Base-by-base conservation (phyloP, 208 protist species). In the Acanthamoeba healyi region DNA sequence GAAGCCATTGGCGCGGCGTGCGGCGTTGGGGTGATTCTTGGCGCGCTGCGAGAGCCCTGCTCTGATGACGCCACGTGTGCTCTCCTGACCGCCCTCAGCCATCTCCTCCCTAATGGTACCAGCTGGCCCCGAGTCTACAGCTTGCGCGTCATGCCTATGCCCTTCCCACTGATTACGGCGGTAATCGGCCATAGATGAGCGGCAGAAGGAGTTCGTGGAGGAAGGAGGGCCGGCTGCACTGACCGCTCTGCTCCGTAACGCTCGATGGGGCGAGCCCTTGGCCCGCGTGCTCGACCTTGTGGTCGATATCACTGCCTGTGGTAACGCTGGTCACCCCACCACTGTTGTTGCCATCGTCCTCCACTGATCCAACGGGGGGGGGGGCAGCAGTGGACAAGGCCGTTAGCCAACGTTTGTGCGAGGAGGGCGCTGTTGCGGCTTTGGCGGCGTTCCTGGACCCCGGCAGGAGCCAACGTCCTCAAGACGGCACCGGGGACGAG, bases 261-360 rank as follows among this genome's bases (percentile, higher is more conserved):
- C 67, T 44, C 15, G 26, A 2, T 10, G n/a, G 10, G 67, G 34
- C 17, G 67, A 77, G 67, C 67, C 36, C 17, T 42, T 77, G 67
- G 67, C 36, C 36, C 67, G 67, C 36, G 34, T 29, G 67, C 67
- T 77, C 32, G 67, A 77, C 15, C 19, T 77, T 29, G 5, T 77
- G 3, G 67, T 42, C 15, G 67, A 77, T 29, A 77, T 77, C 67
- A 44, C 34, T 29, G 67, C 67, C n/a, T 44, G 67, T 77, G 67
- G 67, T 77, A 77, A 7, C 67, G 7, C 17, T 38, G 3, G 9
- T 19, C 6, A 4, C n/a, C 19, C n/a, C 34, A 2, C 67, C 67
- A n/a, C 36, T 42, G 19, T 4, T 19, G 14, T 12, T 4, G 10
- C n/a, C 19, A 4, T 2, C 34, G 67, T 77, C 9, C 9, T 17